A percentile compares a stretch with the other conserved stretches of the same genome.
phyloP scores from a whole-genome alignment of 2,329 filamentous ascomycete species.

The Bipolaris gigantea region DNA sequence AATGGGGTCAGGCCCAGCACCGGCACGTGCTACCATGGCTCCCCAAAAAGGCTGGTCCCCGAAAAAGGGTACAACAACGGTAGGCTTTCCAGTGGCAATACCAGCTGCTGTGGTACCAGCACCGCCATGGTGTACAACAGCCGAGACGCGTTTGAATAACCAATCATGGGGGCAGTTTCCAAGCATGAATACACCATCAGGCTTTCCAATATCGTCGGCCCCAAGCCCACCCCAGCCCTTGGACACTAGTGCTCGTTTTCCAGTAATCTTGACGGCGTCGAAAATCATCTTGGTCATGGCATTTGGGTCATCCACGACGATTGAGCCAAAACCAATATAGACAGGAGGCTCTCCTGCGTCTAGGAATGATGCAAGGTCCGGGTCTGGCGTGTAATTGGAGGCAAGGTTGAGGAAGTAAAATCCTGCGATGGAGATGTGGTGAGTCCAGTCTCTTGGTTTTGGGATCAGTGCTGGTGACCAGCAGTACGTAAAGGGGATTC shows the following conservation, averaged over 20 bases:
- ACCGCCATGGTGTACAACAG: constrained; percentile 84
- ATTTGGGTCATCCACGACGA: constrained; percentile 48
- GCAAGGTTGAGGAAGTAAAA: constrained; percentile 48
- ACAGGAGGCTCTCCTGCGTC: constrained; percentile 46
- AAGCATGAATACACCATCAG: constrained; percentile 78
- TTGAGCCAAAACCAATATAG: constrained; percentile 49
- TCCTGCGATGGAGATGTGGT: constrained; percentile 46
- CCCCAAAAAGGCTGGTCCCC: constrained; percentile 50
- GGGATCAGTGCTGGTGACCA: constrained; percentile 61
- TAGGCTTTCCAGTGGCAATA: constrained; percentile 78
- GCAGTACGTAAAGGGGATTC: constrained; percentile 86
- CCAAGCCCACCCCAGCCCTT: constrained; percentile 89
- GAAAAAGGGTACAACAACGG: constrained; percentile 80
- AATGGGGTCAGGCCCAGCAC: constrained; percentile 46
- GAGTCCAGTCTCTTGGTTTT: constrained; percentile 52
- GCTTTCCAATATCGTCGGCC: constrained; percentile 64
- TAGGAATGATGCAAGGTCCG: constrained; percentile 46
- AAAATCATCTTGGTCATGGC: constrained; percentile 48
- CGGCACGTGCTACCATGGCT: constrained; percentile 46
- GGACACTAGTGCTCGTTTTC: constrained; percentile 77
- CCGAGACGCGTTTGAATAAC: constrained; percentile 79
- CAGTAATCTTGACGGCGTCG: constrained; percentile 55
- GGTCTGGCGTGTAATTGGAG: constrained; percentile 44
- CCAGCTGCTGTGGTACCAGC: constrained; percentile 86
- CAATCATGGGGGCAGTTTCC: constrained; percentile 88